Evolutionary conservation across 345 rosid species (phyloP).

Genomic region (Lepidium didymum): DNA sequence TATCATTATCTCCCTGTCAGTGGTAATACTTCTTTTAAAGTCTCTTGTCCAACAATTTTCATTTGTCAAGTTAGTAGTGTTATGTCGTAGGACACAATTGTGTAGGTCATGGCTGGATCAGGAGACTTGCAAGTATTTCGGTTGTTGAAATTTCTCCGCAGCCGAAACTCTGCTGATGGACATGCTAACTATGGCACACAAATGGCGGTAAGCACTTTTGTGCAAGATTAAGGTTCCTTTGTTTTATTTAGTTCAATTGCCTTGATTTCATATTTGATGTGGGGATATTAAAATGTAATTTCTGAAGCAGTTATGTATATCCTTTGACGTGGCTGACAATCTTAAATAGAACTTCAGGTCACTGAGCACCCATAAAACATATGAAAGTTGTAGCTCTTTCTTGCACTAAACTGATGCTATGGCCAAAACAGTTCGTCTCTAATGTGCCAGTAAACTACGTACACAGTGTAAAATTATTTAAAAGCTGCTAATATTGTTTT

Average conservation of each 20-base stretch:
- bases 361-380: not conserved
- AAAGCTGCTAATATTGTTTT: not conserved
- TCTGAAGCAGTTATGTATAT: slow-evolving; percentile 6
- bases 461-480: slow-evolving; percentile 4
- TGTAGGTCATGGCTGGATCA: slow-evolving; percentile 96
- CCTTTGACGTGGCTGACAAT: not conserved
- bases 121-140: slow-evolving; percentile 85
- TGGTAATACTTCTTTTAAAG: slow-evolving; percentile 37
- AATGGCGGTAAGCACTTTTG: slow-evolving; percentile 62
- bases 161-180: slow-evolving; percentile 72
- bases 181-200: slow-evolving; percentile 85
- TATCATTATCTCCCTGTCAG: slow-evolving; percentile 77
- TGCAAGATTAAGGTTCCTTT: not conserved
- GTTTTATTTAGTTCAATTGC: not conserved
- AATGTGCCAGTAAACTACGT: not conserved
- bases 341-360: not conserved
- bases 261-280: not conserved
- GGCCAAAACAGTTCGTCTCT: slow-evolving; percentile 7
- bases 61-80: slow-evolving; percentile 8
- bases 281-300: not conserved
- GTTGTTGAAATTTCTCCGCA: slow-evolving; percentile 73
- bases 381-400: not conserved
- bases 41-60: not conserved
- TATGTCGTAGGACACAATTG: slow-evolving; percentile 16
- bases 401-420: not conserved